Evolutionary conservation across 2,329 filamentous ascomycete species (phyloP).

Genomic region (Cladosporium sp.): DNA sequence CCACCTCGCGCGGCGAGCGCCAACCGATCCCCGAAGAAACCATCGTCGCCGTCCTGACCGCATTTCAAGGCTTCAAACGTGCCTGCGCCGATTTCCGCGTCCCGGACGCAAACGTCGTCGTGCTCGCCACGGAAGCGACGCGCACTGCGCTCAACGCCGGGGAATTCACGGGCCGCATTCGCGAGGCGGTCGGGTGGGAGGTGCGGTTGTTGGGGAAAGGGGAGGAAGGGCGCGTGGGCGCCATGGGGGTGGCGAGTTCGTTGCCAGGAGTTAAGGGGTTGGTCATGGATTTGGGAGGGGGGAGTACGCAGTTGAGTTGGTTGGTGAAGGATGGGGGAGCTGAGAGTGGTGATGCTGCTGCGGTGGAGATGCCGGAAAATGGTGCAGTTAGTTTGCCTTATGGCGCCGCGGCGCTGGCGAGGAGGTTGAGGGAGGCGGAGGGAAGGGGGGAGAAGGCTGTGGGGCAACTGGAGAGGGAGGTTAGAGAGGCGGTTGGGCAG

Average conservation of each 20-base stretch:
- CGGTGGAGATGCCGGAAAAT: slow-evolving; percentile 48
- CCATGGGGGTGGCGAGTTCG: slow-evolving; percentile 75
- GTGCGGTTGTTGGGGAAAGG: slow-evolving; percentile 72
- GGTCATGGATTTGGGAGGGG: slow-evolving; percentile 83
- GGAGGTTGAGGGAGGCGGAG: slow-evolving; percentile 47
- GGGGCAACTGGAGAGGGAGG: slow-evolving; percentile 41
- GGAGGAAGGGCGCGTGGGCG: slow-evolving; percentile 78
- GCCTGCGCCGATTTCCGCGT: slow-evolving; percentile 70
- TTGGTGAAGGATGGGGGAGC: slow-evolving; percentile 45
- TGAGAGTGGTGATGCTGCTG: no score
- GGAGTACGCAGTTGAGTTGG: slow-evolving; percentile 68
- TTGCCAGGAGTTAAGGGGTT: slow-evolving; percentile 68
- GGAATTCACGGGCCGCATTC: slow-evolving; percentile 64
- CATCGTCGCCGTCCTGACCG: slow-evolving; percentile 62
- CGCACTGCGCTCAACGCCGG: slow-evolving; percentile 71
- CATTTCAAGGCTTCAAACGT: slow-evolving; percentile 65
- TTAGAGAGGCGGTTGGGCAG: slow-evolving; percentile 49
- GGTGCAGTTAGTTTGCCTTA: slow-evolving; percentile 66
- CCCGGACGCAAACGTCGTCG: slow-evolving; percentile 58
- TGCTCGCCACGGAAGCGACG: slow-evolving; percentile 88
- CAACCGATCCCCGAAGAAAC: slow-evolving; percentile 55
- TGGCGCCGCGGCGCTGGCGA: slow-evolving; percentile 63
- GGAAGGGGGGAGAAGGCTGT: slow-evolving; percentile 32
- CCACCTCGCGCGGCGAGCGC: slow-evolving; percentile 32
- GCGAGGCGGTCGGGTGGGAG: slow-evolving; percentile 58